These are phyloP conservation scores for Leptosphaerulina australis DNA, from an alignment of 2,329 filamentous ascomycete species.

Conservation along the genomic window DNA sequence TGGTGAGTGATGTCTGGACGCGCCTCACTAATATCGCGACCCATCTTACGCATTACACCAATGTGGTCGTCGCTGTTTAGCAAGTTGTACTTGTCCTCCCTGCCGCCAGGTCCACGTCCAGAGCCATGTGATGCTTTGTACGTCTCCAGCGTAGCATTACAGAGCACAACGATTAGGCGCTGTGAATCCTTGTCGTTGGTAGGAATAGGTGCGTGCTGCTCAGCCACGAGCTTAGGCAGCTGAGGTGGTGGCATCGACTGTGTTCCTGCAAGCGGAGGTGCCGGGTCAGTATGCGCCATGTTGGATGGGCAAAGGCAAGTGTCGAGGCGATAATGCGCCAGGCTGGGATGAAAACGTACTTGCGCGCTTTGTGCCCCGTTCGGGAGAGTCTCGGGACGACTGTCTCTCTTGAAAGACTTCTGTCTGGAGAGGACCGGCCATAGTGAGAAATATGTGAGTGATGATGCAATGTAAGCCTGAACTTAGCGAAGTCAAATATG, in stretches of 20 bases:
- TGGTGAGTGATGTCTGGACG: conserved; percentile 98
- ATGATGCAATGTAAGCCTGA: background rate
- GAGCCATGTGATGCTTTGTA: conserved; percentile 87
- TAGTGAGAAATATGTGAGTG: conserved; percentile 8
- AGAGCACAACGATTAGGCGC: conserved; percentile 91
- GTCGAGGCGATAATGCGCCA: conserved; percentile 9
- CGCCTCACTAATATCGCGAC: conserved; percentile 96
- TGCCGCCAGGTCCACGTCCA: conserved; percentile 64
- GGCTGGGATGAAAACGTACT: conserved; percentile 37
- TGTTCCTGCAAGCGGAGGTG: conserved; percentile 56
- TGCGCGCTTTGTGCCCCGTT: conserved; percentile 46
- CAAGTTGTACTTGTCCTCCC: conserved; percentile 95
- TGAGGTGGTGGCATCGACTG: conserved; percentile 93
- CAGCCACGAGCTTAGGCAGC: conserved; percentile 88
- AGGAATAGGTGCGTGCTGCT: conserved; percentile 86
- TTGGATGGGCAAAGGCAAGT: conserved; percentile 14
- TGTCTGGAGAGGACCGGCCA: conserved; percentile 30
- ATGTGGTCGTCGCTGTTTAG: conserved; percentile 99
- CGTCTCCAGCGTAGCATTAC: conserved; percentile 95
- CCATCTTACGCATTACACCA: conserved; percentile 99
- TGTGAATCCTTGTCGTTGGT: conserved; percentile 87
- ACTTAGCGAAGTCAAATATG: background rate
- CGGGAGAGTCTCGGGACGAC: conserved; percentile 41
- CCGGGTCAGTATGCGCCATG: conserved; percentile 33
- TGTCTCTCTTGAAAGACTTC: conserved; percentile 31